Evolutionary conservation across 2,329 filamentous ascomycete species (phyloP).

Genomic region (Penicillium sp.): DNA sequence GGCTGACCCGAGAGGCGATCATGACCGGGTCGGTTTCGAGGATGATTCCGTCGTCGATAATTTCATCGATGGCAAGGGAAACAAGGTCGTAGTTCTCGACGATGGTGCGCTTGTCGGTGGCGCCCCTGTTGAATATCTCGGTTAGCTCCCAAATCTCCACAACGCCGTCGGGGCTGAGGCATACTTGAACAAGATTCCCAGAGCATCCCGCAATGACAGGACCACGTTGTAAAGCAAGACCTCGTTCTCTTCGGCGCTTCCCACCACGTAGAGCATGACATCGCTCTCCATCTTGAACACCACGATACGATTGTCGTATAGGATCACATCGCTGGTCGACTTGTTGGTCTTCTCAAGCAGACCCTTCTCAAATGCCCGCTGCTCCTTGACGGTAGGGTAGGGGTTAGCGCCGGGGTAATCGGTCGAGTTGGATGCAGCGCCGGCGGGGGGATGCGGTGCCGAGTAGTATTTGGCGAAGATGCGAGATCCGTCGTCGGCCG

Average conservation of each 20-base stretch:
- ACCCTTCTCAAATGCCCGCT: conserved; percentile 95
- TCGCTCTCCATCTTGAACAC: conserved; percentile 98
- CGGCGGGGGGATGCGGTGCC: conserved; percentile 63
- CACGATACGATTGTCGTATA: conserved; percentile 94
- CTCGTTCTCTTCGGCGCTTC: conserved; percentile 90
- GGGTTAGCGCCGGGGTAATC: conserved; percentile 65
- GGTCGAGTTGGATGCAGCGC: conserved; percentile 51
- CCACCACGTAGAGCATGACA: conserved; percentile 93
- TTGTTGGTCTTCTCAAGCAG: conserved; percentile 93
- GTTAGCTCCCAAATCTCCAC: conserved; percentile 14
- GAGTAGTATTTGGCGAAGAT: conserved; percentile 94
- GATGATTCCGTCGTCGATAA: conserved; percentile 91
- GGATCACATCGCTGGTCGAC: conserved; percentile 89
- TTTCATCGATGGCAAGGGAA: conserved; percentile 89
- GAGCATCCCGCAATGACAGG: conserved; percentile 79
- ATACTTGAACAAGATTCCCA: conserved; percentile 90
- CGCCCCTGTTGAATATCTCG: conserved; percentile 59
- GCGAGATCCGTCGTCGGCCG: conserved; percentile 80
- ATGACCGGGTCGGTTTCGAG: conserved; percentile 95
- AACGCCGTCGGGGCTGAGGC: conserved; percentile 22
- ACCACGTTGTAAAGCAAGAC: conserved; percentile 93
- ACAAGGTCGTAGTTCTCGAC: conserved; percentile 98
- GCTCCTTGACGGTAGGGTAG: conserved; percentile 84
- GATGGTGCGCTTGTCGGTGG: conserved; percentile 94
- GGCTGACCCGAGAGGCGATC: conserved; percentile 86